Percentiles rank a stretch among this genome's conserved stretches.
Conservation (phyloP, 2,329 filamentous ascomycete genomes). For the Microascus cirrosus region DNA sequence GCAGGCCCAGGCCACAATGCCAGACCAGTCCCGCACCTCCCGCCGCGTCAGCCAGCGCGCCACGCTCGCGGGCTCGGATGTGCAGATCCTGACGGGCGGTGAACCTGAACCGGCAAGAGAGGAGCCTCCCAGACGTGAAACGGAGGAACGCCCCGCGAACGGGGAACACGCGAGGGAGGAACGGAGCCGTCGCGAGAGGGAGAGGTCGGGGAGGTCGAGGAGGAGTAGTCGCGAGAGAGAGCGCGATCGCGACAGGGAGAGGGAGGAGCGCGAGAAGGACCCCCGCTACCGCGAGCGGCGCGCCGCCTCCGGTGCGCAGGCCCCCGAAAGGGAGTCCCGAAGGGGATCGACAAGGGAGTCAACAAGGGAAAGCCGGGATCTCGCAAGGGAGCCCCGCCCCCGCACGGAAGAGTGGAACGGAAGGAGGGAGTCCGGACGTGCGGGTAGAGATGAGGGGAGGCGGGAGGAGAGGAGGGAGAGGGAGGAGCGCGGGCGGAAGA, state of each 20-base stretch:
- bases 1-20: conserved; percentile 28
- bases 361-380: conserved; percentile 12
- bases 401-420: conserved; percentile 21
- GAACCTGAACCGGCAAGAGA: conserved; percentile 40
- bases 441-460: conserved; percentile 9
- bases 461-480: conserved; percentile 18
- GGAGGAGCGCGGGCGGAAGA: conserved; percentile 20
- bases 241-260: conserved; percentile 36
- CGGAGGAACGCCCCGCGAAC: background rate
- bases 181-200: conserved; percentile 29
- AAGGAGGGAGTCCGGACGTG: conserved; percentile 21
- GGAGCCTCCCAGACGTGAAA: conserved; percentile 27
- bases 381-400: conserved; percentile 15
- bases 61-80: conserved; percentile 40
- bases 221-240: conserved; percentile 35
- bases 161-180: conserved; percentile 20
- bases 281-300: conserved; percentile 32
- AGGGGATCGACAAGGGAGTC: conserved; percentile 16
- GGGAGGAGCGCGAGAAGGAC: conserved; percentile 34
- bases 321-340: conserved; percentile 7
- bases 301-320: conserved; percentile 11
- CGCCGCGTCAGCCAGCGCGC: conserved; percentile 8
- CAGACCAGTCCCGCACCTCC: background rate
- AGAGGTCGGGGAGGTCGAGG: conserved; percentile 28
- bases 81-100: conserved; percentile 43